These are phyloP conservation scores for Neonectria magnoliae DNA, from an alignment of 2,329 filamentous ascomycete genomes.

Conservation along the genomic window DNA sequence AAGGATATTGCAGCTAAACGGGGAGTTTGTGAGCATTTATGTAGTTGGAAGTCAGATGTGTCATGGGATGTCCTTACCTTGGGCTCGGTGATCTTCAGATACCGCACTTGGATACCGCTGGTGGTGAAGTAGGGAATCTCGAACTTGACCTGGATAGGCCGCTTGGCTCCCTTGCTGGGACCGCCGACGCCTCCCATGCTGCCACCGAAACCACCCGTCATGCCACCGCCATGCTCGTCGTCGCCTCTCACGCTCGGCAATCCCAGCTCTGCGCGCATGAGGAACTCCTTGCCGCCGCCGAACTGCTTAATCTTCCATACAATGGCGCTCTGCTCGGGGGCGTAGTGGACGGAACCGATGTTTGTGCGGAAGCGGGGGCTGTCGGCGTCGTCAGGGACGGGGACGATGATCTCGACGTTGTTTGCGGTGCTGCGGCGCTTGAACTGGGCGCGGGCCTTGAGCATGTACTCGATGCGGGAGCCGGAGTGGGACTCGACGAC, in stretches of 20 bases:
- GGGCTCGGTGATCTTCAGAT: slow-evolving; percentile 98
- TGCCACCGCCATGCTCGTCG: slow-evolving; percentile 93
- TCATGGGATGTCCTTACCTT: slow-evolving; percentile 74
- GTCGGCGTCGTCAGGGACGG: slow-evolving; percentile 96
- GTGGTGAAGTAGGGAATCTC: slow-evolving; percentile 99
- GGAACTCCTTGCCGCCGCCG: slow-evolving; percentile 96
- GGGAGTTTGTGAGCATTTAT: slow-evolving; percentile 17
- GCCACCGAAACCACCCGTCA: slow-evolving; percentile 96
- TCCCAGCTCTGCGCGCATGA: slow-evolving; percentile 97
- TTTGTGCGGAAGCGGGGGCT: slow-evolving; percentile 96
- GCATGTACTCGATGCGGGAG: slow-evolving; percentile 97
- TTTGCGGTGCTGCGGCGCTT: slow-evolving; percentile 97
- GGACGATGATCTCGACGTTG: slow-evolving; percentile 97
- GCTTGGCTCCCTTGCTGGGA: slow-evolving; percentile 83
- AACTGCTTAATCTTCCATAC: slow-evolving; percentile 99
- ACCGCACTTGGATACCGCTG: slow-evolving; percentile 96
- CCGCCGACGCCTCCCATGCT: slow-evolving; percentile 93
- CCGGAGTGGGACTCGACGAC: slow-evolving; percentile 96
- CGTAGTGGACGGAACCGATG: slow-evolving; percentile 96
- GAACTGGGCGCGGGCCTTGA: slow-evolving; percentile 98
- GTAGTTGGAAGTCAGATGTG: neutral
- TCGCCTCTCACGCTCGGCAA: slow-evolving; percentile 94
- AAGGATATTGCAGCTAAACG: slow-evolving; percentile 91
- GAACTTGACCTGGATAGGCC: slow-evolving; percentile 98
- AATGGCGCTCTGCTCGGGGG: slow-evolving; percentile 95